Conservation (phyloP, 352 stramenopile species). For the Pythium utonaiense region DNA sequence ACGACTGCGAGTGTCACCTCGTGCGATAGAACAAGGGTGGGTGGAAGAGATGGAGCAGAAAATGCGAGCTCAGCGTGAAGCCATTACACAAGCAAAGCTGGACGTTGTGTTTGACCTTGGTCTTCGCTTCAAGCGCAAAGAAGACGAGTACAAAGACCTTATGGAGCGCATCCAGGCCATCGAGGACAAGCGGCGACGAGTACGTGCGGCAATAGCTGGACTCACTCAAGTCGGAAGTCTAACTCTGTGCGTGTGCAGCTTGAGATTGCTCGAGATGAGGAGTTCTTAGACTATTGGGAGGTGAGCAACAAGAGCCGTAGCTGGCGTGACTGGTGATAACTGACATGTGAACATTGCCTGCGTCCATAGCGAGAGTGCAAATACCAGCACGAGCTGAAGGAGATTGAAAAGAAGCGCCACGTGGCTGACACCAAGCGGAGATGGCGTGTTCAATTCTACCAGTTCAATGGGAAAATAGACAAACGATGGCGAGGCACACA, state of each 20-base stretch:
- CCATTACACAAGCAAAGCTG: constrained; percentile 64
- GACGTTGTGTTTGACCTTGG: constrained; percentile 55
- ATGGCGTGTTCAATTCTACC: constrained; percentile 50
- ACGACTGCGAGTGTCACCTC: constrained; percentile 61
- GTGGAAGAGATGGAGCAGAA: constrained; percentile 82
- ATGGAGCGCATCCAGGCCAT: constrained; percentile 32
- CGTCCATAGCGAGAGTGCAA: constrained; percentile 50
- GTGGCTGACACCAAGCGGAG: constrained; percentile 49
- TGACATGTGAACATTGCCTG: background rate
- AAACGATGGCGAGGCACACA: constrained; percentile 45
- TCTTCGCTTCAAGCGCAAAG: constrained; percentile 52
- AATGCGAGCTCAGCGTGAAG: constrained; percentile 48
- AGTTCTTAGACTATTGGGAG: constrained; percentile 80
- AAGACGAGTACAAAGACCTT: constrained; percentile 34
- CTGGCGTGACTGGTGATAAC: background rate
- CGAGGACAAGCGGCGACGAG: constrained; percentile 46
- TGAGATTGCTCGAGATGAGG: constrained; percentile 69
- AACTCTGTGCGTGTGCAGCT: constrained; percentile 32
- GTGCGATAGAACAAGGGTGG: constrained; percentile 78
- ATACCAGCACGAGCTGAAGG: constrained; percentile 34
- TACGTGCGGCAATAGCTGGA: constrained; percentile 30
- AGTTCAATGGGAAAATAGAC: constrained; percentile 56
- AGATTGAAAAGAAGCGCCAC: constrained; percentile 29
- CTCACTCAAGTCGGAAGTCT: too few species aligned
- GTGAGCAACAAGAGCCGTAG: constrained; percentile 21